A percentile compares a stretch with the other conserved stretches of the same genome.
Evolutionary conservation across 1,284 basidiomycete species (phyloP).

Genomic region (Termitomyces sp.): DNA sequence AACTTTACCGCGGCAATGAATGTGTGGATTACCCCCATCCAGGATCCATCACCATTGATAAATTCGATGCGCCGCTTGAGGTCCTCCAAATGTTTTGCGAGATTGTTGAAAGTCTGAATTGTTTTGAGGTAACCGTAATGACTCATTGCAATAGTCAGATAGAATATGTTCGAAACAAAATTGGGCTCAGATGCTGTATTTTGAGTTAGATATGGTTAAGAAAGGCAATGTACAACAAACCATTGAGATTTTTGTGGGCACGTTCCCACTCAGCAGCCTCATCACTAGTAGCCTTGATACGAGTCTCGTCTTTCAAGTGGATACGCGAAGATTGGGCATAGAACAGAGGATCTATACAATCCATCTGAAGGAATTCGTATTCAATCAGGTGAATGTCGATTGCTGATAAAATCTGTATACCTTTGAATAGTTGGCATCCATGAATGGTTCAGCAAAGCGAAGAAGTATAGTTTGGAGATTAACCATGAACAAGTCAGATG

Average conservation of each 20-base stretch:
- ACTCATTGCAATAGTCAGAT: slow-evolving; percentile 77
- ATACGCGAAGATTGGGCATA: slow-evolving; percentile 71
- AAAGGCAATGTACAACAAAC: slow-evolving; percentile 25
- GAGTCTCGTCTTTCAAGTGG: slow-evolving; percentile 80
- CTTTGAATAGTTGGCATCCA: slow-evolving; percentile 90
- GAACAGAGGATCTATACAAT: slow-evolving; percentile 86
- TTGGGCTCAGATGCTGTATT: slow-evolving; percentile 59
- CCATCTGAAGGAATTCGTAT: slow-evolving; percentile 51
- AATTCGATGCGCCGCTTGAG: slow-evolving; percentile 75
- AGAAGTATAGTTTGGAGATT: slow-evolving; percentile 83
- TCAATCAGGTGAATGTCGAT: slow-evolving; percentile 3
- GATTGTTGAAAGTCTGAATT: slow-evolving; percentile 67
- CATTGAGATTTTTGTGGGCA: slow-evolving; percentile 40
- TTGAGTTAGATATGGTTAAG: neutral
- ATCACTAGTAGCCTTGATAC: slow-evolving; percentile 84
- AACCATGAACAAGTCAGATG: slow-evolving; percentile 90
- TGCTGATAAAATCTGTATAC: slow-evolving; percentile 30
- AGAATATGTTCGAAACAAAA: slow-evolving; percentile 97
- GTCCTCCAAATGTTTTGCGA: slow-evolving; percentile 72
- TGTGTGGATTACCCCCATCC: slow-evolving; percentile 66
- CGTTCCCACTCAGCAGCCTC: slow-evolving; percentile 75
- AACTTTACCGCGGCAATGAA: neutral
- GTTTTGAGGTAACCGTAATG: slow-evolving; percentile 85
- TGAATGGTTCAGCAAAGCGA: slow-evolving; percentile 93
- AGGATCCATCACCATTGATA: slow-evolving; percentile 71